phyloP scores from a whole-genome alignment of 805 yeast species.

The Myxozyma mucilagina region DNA sequence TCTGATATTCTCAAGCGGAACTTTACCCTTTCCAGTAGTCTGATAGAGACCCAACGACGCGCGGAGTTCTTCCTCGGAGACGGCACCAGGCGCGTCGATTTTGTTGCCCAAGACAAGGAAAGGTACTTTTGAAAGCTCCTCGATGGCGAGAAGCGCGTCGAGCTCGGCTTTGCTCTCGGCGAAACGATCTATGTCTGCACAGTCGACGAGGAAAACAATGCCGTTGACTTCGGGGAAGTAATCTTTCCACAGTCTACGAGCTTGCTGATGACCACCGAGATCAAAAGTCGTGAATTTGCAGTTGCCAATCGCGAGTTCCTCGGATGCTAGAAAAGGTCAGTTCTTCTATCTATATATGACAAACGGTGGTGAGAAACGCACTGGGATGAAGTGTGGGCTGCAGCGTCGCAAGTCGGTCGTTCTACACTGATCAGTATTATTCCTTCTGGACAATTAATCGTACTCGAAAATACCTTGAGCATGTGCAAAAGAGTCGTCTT shows the following conservation, averaged over 20 bases:
- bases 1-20: constrained; percentile 67
- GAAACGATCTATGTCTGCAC: constrained; percentile 94
- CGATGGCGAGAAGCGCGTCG: constrained; percentile 88
- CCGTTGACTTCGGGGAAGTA: constrained; percentile 99
- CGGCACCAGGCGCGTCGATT: constrained; percentile 92
- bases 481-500: constrained; percentile 86
- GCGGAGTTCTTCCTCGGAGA: constrained; percentile 90
- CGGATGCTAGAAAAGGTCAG: constrained; percentile 59
- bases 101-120: constrained; percentile 94
- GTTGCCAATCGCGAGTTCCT: constrained; percentile 94
- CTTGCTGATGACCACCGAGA: constrained; percentile 97
- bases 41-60: constrained; percentile 81
- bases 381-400: constrained; percentile 96
- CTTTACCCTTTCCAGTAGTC: constrained; percentile 87
- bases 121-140: constrained; percentile 86
- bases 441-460: neutral
- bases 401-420: constrained; percentile 95
- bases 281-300: constrained; percentile 97
- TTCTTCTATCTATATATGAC: neutral
- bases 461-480: constrained; percentile 49
- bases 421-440: constrained; percentile 43
- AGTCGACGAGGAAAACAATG: constrained; percentile 92
- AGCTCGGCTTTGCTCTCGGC: constrained; percentile 93
- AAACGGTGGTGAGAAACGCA: constrained; percentile 13
- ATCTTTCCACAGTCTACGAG: constrained; percentile 99